Evolutionary conservation across 495 filamentous ascomycete species (phyloP).

Genomic region (Xylaria bambusicola): DNA sequence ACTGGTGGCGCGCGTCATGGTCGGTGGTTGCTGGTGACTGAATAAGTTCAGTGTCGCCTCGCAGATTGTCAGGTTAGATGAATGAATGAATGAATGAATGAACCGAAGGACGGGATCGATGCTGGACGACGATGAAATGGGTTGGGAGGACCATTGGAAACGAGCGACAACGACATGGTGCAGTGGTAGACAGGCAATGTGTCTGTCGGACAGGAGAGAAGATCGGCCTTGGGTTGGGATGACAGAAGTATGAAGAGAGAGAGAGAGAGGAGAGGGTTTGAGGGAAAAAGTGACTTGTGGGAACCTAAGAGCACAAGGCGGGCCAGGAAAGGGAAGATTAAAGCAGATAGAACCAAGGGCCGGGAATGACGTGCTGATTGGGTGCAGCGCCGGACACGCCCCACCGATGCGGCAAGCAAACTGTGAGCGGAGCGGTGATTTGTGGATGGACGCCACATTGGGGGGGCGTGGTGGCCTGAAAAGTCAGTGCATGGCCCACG

Average conservation of each 20-base stretch:
- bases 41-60: background rate
- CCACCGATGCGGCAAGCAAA: slow-evolving; percentile 32
- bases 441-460: slow-evolving; percentile 36
- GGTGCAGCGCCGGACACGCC: slow-evolving; percentile 45
- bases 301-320: slow-evolving; percentile 28
- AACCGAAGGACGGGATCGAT: background rate
- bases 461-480: slow-evolving; percentile 33
- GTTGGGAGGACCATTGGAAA: background rate
- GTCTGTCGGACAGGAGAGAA: background rate
- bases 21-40: background rate
- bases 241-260: slow-evolving; percentile 20
- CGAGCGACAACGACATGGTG: background rate
- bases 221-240: slow-evolving; percentile 1
- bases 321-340: slow-evolving; percentile 34
- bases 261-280: no score
- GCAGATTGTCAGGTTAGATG: no score
- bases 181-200: no score
- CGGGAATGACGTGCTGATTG: slow-evolving; percentile 45
- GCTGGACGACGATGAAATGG: background rate
- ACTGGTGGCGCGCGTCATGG: no score
- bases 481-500: slow-evolving; percentile 31
- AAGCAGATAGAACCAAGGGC: slow-evolving; percentile 31
- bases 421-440: slow-evolving; percentile 24
- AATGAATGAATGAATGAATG: no score
- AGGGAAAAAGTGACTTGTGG: slow-evolving; percentile 34